A percentile compares a stretch with the other conserved stretches of the same genome.
These are phyloP conservation scores for Gnetum montanum DNA, from an alignment of 75 land plant genomes.

Conservation along the genomic window DNA sequence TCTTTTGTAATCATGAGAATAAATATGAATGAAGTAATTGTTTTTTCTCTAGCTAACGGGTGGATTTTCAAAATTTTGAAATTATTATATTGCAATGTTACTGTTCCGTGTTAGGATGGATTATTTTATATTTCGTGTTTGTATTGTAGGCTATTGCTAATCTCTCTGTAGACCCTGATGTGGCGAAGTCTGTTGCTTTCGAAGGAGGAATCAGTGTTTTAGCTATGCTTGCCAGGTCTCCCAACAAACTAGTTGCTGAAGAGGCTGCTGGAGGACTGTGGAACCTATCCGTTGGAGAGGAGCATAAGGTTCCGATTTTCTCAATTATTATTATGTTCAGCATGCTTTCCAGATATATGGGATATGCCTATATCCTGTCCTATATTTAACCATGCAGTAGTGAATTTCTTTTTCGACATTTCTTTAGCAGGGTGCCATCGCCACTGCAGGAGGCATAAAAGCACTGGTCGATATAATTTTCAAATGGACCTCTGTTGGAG, in stretches of 20 bases:
- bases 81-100: neutral
- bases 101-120: neutral
- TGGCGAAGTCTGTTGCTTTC: slow-evolving; percentile 89
- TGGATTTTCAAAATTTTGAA: neutral
- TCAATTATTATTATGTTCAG: too few species aligned
- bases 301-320: slow-evolving; percentile 72
- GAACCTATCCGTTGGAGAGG: slow-evolving; percentile 99
- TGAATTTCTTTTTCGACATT: too few species aligned
- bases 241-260: slow-evolving; percentile 92
- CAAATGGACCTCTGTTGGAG: slow-evolving; percentile 87
- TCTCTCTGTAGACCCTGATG: slow-evolving; percentile 86
- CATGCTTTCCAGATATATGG: too few species aligned
- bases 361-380: too few species aligned
- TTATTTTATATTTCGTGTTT: neutral
- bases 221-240: slow-evolving; percentile 79
- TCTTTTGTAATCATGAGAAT: neutral
- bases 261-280: slow-evolving; percentile 99
- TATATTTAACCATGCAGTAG: too few species aligned
- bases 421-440: slow-evolving; percentile 97
- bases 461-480: slow-evolving; percentile 90
- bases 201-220: slow-evolving; percentile 94
- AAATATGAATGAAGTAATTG: neutral
- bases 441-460: slow-evolving; percentile 90
- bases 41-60: neutral
- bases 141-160: slow-evolving; percentile 88